Base-by-base conservation (phyloP, 1,284 basidiomycete species). In the Mycena citricolor region DNA sequence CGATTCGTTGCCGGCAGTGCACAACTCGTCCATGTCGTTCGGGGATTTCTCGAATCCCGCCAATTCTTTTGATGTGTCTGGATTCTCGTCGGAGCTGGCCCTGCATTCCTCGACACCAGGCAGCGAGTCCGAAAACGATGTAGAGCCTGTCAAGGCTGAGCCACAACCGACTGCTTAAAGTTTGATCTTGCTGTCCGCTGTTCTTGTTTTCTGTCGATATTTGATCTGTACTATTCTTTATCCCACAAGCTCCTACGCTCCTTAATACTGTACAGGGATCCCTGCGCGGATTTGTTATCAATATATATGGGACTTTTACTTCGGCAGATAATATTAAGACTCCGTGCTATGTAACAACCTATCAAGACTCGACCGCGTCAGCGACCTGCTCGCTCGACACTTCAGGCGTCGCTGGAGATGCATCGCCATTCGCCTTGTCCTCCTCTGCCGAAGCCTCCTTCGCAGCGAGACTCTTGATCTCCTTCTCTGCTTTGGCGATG, bases 401-500 rank as follows among this genome's bases (percentile, higher is more conserved):
- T n/a, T n/a, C n/a, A n/a, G n/a, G n/a, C 16, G 50, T 39, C 21
- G 39, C 47, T 12, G 51, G 53, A 11, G 52, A 46, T 16, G 32
- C 49, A 5, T 20, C 42, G 29, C 31, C 45, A 32, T 48, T 52
- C 7, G 36, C 20, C n/a, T n/a, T n/a, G n/a, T n/a, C n/a, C 28
- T 50, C 48, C 39, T 50, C 48, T 23, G 37, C 22, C 28, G 41
- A 45, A 24, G 43, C 30, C 42, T 52, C 51, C 37, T 49, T 52
- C 20, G 51, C 51, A 21, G 47, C 51, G 37, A 94, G 76, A 44
- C 81, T 79, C 59, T 79, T 72, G 60, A 94, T 88, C 57, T 90
- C 81, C n/a, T 76, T 77, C 65, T 92, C 83, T 10, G 84, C 89
- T 65, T 86, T 86, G 24, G 83, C 78, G 42, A 91, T 69, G 54